Evolutionary conservation across 495 filamentous ascomycete species (phyloP).

Genomic region (Trichoderma reesei): DNA sequence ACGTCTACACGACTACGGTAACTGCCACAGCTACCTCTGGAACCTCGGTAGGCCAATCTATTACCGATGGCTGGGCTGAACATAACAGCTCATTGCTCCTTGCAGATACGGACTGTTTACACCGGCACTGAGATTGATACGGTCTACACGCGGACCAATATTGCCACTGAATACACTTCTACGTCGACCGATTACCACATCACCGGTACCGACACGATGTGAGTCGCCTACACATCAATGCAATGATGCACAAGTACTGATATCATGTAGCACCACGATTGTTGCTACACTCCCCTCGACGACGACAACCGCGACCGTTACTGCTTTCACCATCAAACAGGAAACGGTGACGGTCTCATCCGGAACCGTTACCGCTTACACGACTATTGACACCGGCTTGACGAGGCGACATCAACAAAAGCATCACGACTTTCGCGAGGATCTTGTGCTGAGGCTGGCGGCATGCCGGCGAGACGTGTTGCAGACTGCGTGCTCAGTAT

Average conservation of each 20-base stretch:
- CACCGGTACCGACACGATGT: background rate
- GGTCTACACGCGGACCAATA: background rate
- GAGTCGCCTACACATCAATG: too few relatives aligned
- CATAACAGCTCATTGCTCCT: background rate
- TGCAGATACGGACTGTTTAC: background rate
- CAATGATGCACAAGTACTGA: background rate
- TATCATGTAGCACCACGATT: background rate
- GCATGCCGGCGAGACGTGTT: background rate
- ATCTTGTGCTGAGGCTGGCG: background rate
- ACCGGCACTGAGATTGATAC: background rate
- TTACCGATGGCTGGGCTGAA: too few relatives aligned
- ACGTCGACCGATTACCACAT: background rate
- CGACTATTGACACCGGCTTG: background rate
- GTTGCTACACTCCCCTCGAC: background rate
- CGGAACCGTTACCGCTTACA: background rate
- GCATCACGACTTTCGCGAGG: background rate
- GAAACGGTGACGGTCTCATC: background rate
- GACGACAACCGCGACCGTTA: background rate
- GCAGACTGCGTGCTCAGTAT: constrained; percentile 3
- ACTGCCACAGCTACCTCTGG: background rate
- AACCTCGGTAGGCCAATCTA: background rate
- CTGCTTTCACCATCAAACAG: background rate
- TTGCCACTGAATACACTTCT: background rate
- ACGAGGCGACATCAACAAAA: background rate
- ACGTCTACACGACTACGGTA: background rate